These are phyloP conservation scores for Fusarium dlaminii DNA, from an alignment of 2,329 filamentous ascomycete species.

Conservation along the genomic window DNA sequence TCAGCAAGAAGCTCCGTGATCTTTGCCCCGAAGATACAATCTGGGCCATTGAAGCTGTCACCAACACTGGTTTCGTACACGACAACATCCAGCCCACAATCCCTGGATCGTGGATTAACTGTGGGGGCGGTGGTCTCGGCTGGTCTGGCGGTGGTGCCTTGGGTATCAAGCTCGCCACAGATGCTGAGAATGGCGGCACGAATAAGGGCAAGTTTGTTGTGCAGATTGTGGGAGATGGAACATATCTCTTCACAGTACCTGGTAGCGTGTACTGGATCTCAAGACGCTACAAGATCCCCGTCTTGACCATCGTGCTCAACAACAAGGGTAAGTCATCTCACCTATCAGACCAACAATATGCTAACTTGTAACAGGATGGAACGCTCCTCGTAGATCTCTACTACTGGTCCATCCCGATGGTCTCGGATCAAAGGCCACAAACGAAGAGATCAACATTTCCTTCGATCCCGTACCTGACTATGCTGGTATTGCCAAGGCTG, in stretches of 20 bases:
- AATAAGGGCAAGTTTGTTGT: slow-evolving; percentile 62
- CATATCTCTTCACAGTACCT: slow-evolving; percentile 64
- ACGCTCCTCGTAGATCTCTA: slow-evolving; percentile 66
- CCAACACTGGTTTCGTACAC: slow-evolving; percentile 71
- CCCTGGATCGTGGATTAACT: slow-evolving; percentile 82
- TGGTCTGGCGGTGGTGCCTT: slow-evolving; percentile 82
- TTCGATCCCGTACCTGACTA: slow-evolving; percentile 68
- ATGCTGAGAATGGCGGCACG: slow-evolving; percentile 51
- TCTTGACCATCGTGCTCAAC: slow-evolving; percentile 65
- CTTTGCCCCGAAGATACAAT: slow-evolving; percentile 65
- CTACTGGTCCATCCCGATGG: slow-evolving; percentile 68
- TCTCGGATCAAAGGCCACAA: slow-evolving; percentile 62
- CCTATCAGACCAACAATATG: too few species aligned
- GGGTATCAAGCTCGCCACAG: slow-evolving; percentile 77
- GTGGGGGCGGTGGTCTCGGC: slow-evolving; percentile 80
- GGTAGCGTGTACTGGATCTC: slow-evolving; percentile 67
- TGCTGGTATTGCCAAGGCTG: slow-evolving; percentile 68
- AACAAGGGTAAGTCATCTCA: slow-evolving; percentile 58
- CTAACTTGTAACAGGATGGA: slow-evolving; percentile 58
- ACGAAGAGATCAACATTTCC: slow-evolving; percentile 70
- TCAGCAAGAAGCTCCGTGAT: slow-evolving; percentile 46
- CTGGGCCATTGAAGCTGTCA: slow-evolving; percentile 82
- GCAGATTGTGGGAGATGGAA: slow-evolving; percentile 67
- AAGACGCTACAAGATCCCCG: slow-evolving; percentile 62
- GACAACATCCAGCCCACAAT: slow-evolving; percentile 75